Conservation (phyloP, 2,329 filamentous ascomycete genomes). For the Ascochyta lentis region DNA sequence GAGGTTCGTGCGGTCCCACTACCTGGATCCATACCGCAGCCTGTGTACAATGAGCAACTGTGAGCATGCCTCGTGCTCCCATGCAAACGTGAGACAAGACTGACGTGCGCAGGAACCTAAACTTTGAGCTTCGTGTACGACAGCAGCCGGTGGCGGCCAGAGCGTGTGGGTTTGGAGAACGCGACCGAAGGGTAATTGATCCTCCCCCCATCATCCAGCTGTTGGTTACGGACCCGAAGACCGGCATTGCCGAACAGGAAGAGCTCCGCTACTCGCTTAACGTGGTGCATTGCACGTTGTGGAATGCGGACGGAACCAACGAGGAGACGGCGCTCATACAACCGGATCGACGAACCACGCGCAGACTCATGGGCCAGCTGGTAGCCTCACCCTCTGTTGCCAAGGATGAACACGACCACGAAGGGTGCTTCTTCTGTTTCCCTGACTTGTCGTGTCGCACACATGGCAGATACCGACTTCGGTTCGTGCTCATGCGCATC, state of each 20-base stretch:
- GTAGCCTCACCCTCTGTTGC: slow-evolving; percentile 80
- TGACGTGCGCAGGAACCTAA: slow-evolving; percentile 43
- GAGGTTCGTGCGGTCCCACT: slow-evolving; percentile 39
- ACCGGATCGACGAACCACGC: slow-evolving; percentile 73
- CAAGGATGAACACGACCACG: slow-evolving; percentile 72
- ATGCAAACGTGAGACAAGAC: slow-evolving; percentile 27
- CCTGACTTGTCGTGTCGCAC: slow-evolving; percentile 81
- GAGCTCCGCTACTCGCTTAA: slow-evolving; percentile 71
- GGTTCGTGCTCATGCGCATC: slow-evolving; percentile 75
- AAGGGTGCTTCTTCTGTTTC: slow-evolving; percentile 87
- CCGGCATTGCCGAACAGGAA: slow-evolving; percentile 57
- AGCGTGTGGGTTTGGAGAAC: slow-evolving; percentile 82
- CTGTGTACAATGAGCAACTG: slow-evolving; percentile 49
- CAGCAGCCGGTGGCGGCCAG: slow-evolving; percentile 81
- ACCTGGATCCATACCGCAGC: slow-evolving; percentile 48
- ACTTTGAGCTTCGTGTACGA: slow-evolving; percentile 66
- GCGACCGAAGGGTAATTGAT: slow-evolving; percentile 81
- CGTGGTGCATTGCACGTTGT: slow-evolving; percentile 79
- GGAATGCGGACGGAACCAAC: slow-evolving; percentile 69
- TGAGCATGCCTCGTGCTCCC: slow-evolving; percentile 37
- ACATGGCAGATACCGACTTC: slow-evolving; percentile 75
- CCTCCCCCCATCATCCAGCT: slow-evolving; percentile 84
- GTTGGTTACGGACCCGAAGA: slow-evolving; percentile 65
- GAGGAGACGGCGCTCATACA: slow-evolving; percentile 74
- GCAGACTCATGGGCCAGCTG: slow-evolving; percentile 79